Evolutionary conservation across 1,139 yeast genomes (phyloP).

Genomic region (Hansenula lynferdii): DNA sequence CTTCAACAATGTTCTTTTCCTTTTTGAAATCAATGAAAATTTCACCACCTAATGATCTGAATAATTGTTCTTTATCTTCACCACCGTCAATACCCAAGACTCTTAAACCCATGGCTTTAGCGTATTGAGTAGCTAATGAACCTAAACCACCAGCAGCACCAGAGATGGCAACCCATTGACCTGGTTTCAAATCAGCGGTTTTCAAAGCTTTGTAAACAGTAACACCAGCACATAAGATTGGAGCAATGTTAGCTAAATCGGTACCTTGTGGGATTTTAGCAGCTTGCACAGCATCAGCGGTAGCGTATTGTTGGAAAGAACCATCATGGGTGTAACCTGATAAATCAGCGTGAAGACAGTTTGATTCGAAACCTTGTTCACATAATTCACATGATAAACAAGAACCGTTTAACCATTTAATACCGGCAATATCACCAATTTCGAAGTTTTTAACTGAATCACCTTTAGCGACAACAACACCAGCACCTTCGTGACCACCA

Average conservation of each 20-base stretch:
- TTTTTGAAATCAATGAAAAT: slow-evolving; percentile 58
- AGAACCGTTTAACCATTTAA: slow-evolving; percentile 73
- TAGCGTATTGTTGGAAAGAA: slow-evolving; percentile 75
- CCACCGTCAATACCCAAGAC: slow-evolving; percentile 77
- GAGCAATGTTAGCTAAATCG: slow-evolving; percentile 64
- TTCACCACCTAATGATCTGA: slow-evolving; percentile 61
- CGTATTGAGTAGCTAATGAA: slow-evolving; percentile 69
- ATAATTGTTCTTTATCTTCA: slow-evolving; percentile 55
- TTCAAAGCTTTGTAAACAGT: slow-evolving; percentile 77
- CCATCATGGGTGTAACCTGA: slow-evolving; percentile 81
- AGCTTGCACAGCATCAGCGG: slow-evolving; percentile 76
- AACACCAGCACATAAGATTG: slow-evolving; percentile 77
- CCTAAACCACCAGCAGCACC: slow-evolving; percentile 85
- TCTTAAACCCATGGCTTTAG: slow-evolving; percentile 67
- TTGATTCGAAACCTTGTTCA: slow-evolving; percentile 58
- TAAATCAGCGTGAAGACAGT: slow-evolving; percentile 62
- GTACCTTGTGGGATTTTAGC: slow-evolving; percentile 64
- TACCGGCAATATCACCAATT: slow-evolving; percentile 69
- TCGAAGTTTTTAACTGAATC: slow-evolving; percentile 60
- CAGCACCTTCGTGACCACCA: slow-evolving; percentile 84
- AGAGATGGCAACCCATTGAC: slow-evolving; percentile 73
- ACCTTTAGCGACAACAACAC: slow-evolving; percentile 71
- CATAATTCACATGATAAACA: slow-evolving; percentile 70
- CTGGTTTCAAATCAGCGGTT: slow-evolving; percentile 58
- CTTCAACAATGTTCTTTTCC: slow-evolving; percentile 52